Evolutionary conservation across 495 filamentous ascomycete genomes (phyloP), one percentile per base, ranked within the genome.

Genomic region (Cairneyella variabilis): DNA sequence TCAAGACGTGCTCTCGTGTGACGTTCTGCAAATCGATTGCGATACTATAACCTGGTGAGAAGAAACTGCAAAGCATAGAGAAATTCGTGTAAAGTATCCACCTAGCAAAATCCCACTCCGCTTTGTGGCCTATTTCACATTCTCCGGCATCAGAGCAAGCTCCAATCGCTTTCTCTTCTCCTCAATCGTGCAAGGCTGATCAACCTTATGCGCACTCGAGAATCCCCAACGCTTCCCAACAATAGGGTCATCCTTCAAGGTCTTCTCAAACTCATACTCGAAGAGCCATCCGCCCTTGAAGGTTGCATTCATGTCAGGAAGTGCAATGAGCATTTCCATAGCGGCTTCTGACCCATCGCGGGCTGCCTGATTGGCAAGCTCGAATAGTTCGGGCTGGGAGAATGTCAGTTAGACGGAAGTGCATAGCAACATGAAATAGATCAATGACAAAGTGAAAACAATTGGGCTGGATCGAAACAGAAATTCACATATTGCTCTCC

Each of bases 401-500:
- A 1, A 17, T 38, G 22, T n/a, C 28, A 39, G 21, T 21, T 51
- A 1, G 22, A 32, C 3, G 43, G 2, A 28, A 20, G 8, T 27
- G 34, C 11, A 49, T n/a, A 48, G 27, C 12, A 11, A 22, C 9
- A 48, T 3, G n/a, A 4, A 28, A 16, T 4, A 16, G 12, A n/a
- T n/a, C n/a, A n/a, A n/a, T n/a, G n/a, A n/a, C n/a, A n/a, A n/a
- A n/a, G n/a, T n/a, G n/a, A n/a, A n/a, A n/a, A n/a, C n/a, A n/a
- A n/a, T n/a, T n/a, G n/a, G n/a, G n/a, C n/a, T n/a, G n/a, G n/a
- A n/a, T n/a, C n/a, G 46, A 22, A 12, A 16, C 10, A 20, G 38
- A 20, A n/a, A 22, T 37, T 56, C 47, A 56, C 53, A 44, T 49
- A 56, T 41, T 41, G 46, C 37, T 49, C 53, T 17, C 46, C 46